Conservation (phyloP, 768 basidiomycete species). For the Suillus subalutaceus region DNA sequence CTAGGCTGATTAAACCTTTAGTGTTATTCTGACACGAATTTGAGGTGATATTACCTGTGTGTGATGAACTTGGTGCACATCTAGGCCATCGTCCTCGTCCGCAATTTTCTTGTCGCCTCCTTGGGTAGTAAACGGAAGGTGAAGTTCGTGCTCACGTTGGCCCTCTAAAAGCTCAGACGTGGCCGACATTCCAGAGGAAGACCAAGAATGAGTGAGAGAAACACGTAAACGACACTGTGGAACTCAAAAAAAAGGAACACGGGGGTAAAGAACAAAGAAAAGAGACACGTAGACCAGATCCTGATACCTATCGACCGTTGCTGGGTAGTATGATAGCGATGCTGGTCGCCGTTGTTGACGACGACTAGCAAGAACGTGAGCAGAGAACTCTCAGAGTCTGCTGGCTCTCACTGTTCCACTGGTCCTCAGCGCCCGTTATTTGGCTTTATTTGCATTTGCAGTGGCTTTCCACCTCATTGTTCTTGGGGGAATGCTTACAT, state of each 20-base stretch:
- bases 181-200: conserved; percentile 44
- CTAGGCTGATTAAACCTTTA: conserved; percentile 40
- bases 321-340: conserved; percentile 6
- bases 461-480: neutral
- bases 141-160: conserved; percentile 40
- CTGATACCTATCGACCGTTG: conserved; percentile 11
- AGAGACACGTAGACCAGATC: conserved; percentile 3
- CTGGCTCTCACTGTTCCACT: conserved; percentile 10
- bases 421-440: conserved; percentile 10
- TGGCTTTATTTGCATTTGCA: conserved; percentile 23
- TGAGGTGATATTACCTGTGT: conserved; percentile 1
- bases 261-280: conserved; percentile 24
- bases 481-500: neutral
- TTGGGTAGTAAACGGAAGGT: conserved; percentile 32
- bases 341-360: conserved; percentile 33
- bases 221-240: conserved; percentile 29
- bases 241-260: conserved; percentile 17
- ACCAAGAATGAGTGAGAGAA: conserved; percentile 44
- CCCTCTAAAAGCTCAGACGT: conserved; percentile 40
- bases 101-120: conserved; percentile 56
- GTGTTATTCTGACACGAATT: conserved; percentile 4
- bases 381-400: conserved; percentile 27
- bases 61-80: conserved; percentile 29
- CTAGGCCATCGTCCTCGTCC: conserved; percentile 54
- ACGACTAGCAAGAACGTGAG: conserved; percentile 35